These are phyloP conservation scores for Basipetospora chlamydospora DNA, from an alignment of 2,329 filamentous ascomycete genomes.

Conservation along the genomic window DNA sequence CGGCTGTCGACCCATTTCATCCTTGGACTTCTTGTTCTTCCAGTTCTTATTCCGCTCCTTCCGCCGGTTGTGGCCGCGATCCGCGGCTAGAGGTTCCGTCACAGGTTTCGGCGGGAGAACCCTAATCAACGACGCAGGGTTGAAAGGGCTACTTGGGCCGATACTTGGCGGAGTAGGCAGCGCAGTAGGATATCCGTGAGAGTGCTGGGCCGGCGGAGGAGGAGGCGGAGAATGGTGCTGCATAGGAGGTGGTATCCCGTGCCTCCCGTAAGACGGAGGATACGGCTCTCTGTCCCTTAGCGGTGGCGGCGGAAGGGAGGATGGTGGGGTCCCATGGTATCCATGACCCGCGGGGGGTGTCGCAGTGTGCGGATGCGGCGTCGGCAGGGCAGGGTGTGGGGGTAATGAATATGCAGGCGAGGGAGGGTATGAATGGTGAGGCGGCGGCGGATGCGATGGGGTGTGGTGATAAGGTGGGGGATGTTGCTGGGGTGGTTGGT, in stretches of 20 bases:
- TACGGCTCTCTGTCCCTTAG: background rate
- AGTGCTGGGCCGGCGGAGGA: constrained; percentile 4
- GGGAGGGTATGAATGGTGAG: constrained; percentile 6
- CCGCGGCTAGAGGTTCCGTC: constrained; percentile 16
- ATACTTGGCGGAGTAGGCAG: constrained; percentile 12
- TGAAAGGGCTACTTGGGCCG: constrained; percentile 13
- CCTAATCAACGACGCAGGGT: constrained; percentile 15
- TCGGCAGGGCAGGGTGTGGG: constrained; percentile 3
- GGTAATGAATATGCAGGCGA: constrained; percentile 10
- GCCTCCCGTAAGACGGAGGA: background rate
- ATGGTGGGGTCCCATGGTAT: background rate
- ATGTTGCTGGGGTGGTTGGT: constrained; percentile 11
- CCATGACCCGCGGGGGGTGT: background rate
- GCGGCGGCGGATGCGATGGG: no score
- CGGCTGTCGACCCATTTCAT: constrained; percentile 6
- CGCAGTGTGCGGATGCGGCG: constrained; percentile 4
- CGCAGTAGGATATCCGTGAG: constrained; percentile 10
- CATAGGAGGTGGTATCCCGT: background rate
- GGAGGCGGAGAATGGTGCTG: background rate
- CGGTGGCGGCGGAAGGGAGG: background rate
- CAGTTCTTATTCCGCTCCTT: constrained; percentile 13
- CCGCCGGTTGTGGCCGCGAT: constrained; percentile 15
- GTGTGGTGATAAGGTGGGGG: constrained; percentile 9
- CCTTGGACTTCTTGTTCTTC: constrained; percentile 14
- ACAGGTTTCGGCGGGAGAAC: constrained; percentile 14